Base-by-base conservation (phyloP, 176 grass and related monocot species). In the Oryza officinalis region DNA sequence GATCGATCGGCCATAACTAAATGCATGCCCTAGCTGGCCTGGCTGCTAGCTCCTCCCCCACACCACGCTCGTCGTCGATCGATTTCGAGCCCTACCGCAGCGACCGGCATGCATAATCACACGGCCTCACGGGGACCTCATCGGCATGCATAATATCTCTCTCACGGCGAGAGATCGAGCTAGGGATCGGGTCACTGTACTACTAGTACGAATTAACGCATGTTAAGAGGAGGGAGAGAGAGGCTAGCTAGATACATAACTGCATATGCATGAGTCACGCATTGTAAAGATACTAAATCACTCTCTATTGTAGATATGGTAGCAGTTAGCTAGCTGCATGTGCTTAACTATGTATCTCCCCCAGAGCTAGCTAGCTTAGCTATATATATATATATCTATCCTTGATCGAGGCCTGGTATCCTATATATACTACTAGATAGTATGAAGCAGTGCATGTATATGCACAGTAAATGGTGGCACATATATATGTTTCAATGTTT, bases 21-120 rank as follows among this genome's bases (percentile, higher is more conserved):
- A 66, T 57, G 87, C 77, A 80, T 89, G 65, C 83, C 72, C 83
- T 89, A 89, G 79, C 78, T 69, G 27, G 77, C 50, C 43, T 70
- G 65, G 67, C 54, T 66, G 44, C 63, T 84, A 89, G 77, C 18
- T 81, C 71, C 73, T 70, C 70, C 76, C 87, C 82, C n/a, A n/a
- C 33, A 35, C 76, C 76, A 83, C 77, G 87, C 49, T 17, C 49
- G n/a, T n/a, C 33, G 44, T 12, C 13, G 45, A 47, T 47, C 45
- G 2, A 84, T 67, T 41, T 67, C 71, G 41, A 72, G 70, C 71
- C 25, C 43, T 75, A 65, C 8, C 20, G 20, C 75, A 49, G 22
- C 67, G 40, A 26, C 27, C 79, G 76, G 81, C 69, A 74, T 77
- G 69, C 77, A 69, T 81, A 41, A 41, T 41, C 45, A 47, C n/a